phyloP scores from a whole-genome alignment of 1,284 basidiomycete species.

The Tilletia setariae region DNA sequence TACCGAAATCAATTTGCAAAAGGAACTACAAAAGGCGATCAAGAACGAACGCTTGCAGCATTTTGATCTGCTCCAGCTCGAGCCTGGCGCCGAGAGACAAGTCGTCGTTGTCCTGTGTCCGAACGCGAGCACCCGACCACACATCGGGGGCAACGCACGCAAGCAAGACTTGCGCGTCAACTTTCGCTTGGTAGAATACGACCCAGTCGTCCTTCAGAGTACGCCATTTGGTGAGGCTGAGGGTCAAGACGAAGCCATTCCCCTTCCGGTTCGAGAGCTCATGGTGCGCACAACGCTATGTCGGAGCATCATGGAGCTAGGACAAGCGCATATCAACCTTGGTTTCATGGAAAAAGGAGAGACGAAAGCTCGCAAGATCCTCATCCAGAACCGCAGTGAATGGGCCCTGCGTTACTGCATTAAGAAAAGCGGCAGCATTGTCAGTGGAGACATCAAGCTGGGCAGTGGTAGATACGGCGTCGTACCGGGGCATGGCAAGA shows the following conservation, averaged over 20 bases:
- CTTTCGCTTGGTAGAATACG: slow-evolving; percentile 58
- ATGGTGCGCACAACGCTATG: slow-evolving; percentile 58
- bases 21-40: slow-evolving; percentile 56
- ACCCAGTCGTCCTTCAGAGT: slow-evolving; percentile 26
- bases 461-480: slow-evolving; percentile 58
- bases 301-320: slow-evolving; percentile 58
- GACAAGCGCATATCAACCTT: slow-evolving; percentile 60
- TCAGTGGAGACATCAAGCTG: slow-evolving; percentile 59
- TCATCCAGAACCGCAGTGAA: slow-evolving; percentile 58
- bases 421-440: slow-evolving; percentile 60
- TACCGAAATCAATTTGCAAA: slow-evolving; percentile 56
- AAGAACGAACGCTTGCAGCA: slow-evolving; percentile 54
- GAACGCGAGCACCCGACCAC: slow-evolving; percentile 58
- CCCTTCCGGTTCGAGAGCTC: slow-evolving; percentile 59
- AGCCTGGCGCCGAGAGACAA: slow-evolving; percentile 52
- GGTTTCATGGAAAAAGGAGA: slow-evolving; percentile 60
- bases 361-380: slow-evolving; percentile 57
- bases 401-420: slow-evolving; percentile 58
- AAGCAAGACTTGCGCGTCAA: slow-evolving; percentile 59
- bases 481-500: slow-evolving; percentile 59
- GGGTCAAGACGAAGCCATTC: slow-evolving; percentile 47
- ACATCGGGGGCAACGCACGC: slow-evolving; percentile 56
- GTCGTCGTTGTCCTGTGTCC: slow-evolving; percentile 58
- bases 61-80: slow-evolving; percentile 53
- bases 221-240: slow-evolving; percentile 16